These are phyloP conservation scores for Verticillium albo-atrum DNA, from an alignment of 2,329 filamentous ascomycete genomes.

Conservation along the genomic window DNA sequence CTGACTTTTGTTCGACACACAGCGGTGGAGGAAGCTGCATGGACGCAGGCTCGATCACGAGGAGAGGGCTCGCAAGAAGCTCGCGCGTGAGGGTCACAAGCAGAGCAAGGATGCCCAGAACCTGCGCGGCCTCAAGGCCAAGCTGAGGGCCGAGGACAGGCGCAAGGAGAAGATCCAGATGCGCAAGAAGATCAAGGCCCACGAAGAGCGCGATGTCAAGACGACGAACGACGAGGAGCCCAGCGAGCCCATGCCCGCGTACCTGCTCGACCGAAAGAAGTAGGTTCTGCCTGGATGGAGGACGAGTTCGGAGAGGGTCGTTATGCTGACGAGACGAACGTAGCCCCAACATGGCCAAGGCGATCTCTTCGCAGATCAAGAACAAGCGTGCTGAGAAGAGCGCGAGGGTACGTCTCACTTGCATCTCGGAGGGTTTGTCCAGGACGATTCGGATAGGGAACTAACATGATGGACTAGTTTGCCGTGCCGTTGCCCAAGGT, in stretches of 20 bases:
- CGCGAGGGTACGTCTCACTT: slow-evolving; percentile 42
- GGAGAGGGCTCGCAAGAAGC: slow-evolving; percentile 81
- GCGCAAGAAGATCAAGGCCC: slow-evolving; percentile 88
- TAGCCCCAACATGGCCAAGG: slow-evolving; percentile 57
- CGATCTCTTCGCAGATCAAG: slow-evolving; percentile 82
- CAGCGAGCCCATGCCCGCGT: slow-evolving; percentile 80
- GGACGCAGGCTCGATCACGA: slow-evolving; percentile 69
- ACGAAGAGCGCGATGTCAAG: slow-evolving; percentile 96
- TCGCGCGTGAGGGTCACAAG: slow-evolving; percentile 85
- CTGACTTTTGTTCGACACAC: slow-evolving; percentile 46
- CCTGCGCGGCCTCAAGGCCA: slow-evolving; percentile 84
- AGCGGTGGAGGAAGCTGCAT: slow-evolving; percentile 60
- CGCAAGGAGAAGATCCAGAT: slow-evolving; percentile 98
- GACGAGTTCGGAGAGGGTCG: neutral
- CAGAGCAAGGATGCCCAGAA: slow-evolving; percentile 89
- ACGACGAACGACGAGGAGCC: slow-evolving; percentile 75
- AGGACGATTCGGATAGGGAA: neutral
- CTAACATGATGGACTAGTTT: slow-evolving; percentile 47
- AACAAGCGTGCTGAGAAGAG: slow-evolving; percentile 93
- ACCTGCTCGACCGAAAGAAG: slow-evolving; percentile 79
- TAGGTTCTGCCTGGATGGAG: slow-evolving; percentile 17
- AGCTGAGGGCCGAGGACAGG: slow-evolving; percentile 88
- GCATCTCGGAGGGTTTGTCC: neutral
- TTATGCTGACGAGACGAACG: slow-evolving; percentile 1
- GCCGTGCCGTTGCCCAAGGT: slow-evolving; percentile 91